These are phyloP conservation scores for Capsicum rhomboideum DNA, from an alignment of 257 asterid species.

Conservation along the genomic window DNA sequence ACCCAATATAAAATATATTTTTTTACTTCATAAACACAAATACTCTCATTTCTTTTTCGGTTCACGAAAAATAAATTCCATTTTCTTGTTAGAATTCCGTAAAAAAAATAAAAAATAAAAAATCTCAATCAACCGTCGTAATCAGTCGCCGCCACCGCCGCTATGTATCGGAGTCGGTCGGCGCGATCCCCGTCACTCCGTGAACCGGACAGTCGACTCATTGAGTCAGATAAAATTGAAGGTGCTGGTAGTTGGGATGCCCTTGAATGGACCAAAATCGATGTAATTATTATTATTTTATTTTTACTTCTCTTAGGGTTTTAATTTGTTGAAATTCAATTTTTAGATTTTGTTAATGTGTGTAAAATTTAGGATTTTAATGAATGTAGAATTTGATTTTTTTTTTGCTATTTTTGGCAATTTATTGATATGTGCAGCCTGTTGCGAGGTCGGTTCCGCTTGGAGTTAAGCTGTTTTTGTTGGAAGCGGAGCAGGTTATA, in stretches of 20 bases:
- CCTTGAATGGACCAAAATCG: constrained; percentile 92
- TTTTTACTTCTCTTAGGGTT: background rate
- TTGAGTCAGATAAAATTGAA: constrained; percentile 68
- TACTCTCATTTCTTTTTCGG: background rate
- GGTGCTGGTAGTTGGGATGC: constrained; percentile 90
- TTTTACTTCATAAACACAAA: too few species aligned
- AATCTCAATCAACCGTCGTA: background rate
- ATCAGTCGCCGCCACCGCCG: background rate
- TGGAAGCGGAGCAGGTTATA: constrained; percentile 58
- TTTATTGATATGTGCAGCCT: constrained; percentile 32
- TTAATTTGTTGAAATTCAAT: background rate
- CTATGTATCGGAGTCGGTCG: constrained; percentile 52
- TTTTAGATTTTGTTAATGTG: background rate
- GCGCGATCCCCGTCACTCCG: constrained; percentile 53
- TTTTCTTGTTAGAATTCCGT: background rate
- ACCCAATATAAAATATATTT: background rate
- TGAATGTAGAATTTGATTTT: background rate
- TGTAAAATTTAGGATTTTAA: background rate
- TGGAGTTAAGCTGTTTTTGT: constrained; percentile 53
- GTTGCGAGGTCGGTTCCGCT: constrained; percentile 56
- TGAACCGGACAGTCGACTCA: constrained; percentile 40
- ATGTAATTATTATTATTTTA: constrained; percentile 25
- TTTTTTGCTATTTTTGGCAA: background rate
- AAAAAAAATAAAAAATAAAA: background rate
- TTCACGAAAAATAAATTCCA: background rate